phyloP scores from a whole-genome alignment of 2,329 filamentous ascomycete species.

The Penicillium hordei region DNA sequence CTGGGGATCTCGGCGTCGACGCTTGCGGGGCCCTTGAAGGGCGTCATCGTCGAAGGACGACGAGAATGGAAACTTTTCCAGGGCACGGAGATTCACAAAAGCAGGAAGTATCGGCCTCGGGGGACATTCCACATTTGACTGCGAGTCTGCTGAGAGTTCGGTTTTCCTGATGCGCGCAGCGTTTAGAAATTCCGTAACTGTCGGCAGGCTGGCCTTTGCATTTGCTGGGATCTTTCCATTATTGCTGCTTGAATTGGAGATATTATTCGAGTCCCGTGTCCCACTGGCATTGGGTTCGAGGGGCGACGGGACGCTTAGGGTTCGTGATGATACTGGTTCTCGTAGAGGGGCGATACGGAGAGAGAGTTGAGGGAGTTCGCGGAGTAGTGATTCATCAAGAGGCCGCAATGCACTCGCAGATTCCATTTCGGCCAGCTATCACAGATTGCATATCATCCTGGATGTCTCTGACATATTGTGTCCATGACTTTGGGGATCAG shows the following conservation, averaged over 20 bases:
- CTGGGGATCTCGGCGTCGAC: slow-evolving; percentile 44
- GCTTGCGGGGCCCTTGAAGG: slow-evolving; percentile 41
- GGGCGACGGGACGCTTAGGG: slow-evolving; percentile 44
- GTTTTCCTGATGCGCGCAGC: slow-evolving; percentile 38
- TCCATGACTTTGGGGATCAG: not conserved
- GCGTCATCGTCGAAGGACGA: slow-evolving; percentile 40
- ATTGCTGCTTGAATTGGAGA: slow-evolving; percentile 29
- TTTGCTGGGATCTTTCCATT: slow-evolving; percentile 36
- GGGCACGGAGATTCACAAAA: slow-evolving; percentile 49
- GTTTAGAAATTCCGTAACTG: slow-evolving; percentile 38
- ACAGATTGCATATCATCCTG: slow-evolving; percentile 4
- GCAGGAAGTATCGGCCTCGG: slow-evolving; percentile 46
- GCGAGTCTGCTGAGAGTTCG: slow-evolving; percentile 32
- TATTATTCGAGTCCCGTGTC: slow-evolving; percentile 32
- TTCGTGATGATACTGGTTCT: slow-evolving; percentile 45
- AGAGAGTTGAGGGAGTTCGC: slow-evolving; percentile 45
- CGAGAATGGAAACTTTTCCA: slow-evolving; percentile 47
- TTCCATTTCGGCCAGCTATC: slow-evolving; percentile 4
- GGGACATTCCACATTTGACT: slow-evolving; percentile 37
- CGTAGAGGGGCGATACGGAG: slow-evolving; percentile 51
- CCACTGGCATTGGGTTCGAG: slow-evolving; percentile 47
- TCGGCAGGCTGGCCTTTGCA: slow-evolving; percentile 29
- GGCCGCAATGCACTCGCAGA: slow-evolving; percentile 26
- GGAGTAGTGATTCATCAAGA: slow-evolving; percentile 45
- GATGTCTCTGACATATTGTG: slow-evolving; percentile 5